Evolutionary conservation across 345 rosid species (phyloP).

Genomic region (Gossypium australe): DNA sequence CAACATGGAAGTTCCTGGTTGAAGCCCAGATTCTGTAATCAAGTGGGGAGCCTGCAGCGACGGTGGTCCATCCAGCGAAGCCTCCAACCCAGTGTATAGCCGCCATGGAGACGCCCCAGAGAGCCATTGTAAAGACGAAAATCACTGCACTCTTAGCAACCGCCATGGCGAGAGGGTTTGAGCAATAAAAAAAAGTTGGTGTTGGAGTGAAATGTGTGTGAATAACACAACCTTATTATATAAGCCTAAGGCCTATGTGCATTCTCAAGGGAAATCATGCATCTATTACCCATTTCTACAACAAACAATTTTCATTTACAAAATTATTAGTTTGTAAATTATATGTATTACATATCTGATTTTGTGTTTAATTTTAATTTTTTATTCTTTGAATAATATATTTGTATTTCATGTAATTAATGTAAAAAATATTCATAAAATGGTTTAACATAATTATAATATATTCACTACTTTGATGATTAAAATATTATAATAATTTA

Average conservation of each 20-base stretch:
- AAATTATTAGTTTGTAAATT: no score
- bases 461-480: no score
- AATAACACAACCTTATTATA: background rate
- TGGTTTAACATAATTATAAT: no score
- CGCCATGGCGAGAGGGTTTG: background rate
- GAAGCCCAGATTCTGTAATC: slow-evolving; percentile 23
- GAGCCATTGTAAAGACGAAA: background rate
- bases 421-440: no score
- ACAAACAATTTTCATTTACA: no score
- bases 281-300: background rate
- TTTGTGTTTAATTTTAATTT: no score
- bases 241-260: background rate
- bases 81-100: slow-evolving; percentile 15
- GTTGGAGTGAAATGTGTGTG: background rate
- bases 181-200: background rate
- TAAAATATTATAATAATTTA: no score
- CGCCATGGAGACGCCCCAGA: slow-evolving; percentile 1
- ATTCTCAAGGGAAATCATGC: background rate
- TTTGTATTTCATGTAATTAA: no score
- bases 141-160: background rate
- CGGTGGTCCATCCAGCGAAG: slow-evolving; percentile 23
- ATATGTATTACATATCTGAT: no score
- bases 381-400: no score
- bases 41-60: background rate
- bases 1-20: slow-evolving; percentile 7